These are phyloP conservation scores for Salix caprea DNA, from an alignment of 345 rosid genomes.

Conservation along the genomic window DNA sequence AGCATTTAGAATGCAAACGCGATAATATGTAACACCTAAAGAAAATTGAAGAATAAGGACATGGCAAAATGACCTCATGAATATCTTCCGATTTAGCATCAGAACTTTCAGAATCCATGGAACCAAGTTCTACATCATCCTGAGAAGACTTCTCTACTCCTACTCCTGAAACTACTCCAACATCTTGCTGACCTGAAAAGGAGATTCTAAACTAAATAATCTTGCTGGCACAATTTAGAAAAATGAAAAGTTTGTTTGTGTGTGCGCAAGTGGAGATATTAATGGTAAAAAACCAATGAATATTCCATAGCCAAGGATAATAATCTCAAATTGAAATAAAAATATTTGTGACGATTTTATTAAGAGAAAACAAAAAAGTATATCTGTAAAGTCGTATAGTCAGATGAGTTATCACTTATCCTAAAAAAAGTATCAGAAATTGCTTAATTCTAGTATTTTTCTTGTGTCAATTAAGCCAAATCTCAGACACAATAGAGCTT, in stretches of 20 bases:
- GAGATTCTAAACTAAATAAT: constrained; percentile 13
- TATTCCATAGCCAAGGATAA: not conserved
- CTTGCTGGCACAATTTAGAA: constrained; percentile 11
- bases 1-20: not conserved
- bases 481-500: not conserved
- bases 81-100: constrained; percentile 38
- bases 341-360: not conserved
- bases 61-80: constrained; percentile 36
- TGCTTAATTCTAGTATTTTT: not conserved
- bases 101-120: constrained; percentile 41
- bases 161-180: constrained; percentile 31
- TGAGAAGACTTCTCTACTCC: constrained; percentile 40
- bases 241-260: constrained; percentile 3
- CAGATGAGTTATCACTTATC: not conserved
- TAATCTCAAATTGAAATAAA: not conserved
- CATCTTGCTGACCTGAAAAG: constrained; percentile 36
- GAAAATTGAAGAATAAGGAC: not conserved
- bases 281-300: not conserved
- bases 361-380: not conserved
- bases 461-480: not conserved
- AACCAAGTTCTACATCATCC: constrained; percentile 33
- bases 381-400: not conserved
- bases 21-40: not conserved
- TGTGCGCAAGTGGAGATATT: not conserved
- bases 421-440: not conserved